Percentiles rank a stretch among this genome's conserved stretches.
Conservation (phyloP, 163 green algal genomes). For the Prototheca cutis region DNA sequence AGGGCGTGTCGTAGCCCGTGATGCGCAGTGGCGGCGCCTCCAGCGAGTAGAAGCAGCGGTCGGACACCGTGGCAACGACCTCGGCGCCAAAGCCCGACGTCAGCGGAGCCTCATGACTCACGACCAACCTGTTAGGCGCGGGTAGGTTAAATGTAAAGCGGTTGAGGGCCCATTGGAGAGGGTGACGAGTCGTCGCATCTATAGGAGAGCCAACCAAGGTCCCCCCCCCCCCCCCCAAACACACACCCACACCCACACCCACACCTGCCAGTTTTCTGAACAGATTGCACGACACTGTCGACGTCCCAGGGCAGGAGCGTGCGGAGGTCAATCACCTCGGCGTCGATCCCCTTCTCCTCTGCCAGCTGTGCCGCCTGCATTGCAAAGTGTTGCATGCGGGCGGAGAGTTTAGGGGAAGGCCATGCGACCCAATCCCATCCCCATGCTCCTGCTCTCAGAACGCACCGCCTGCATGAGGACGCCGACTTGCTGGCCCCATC, state of each 20-base stretch:
- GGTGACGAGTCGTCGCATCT: too few relatives aligned
- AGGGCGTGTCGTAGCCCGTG: slow-evolving; percentile 80
- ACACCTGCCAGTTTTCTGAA: slow-evolving; percentile 63
- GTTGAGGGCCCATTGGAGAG: too few relatives aligned
- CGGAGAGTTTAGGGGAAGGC: too few relatives aligned
- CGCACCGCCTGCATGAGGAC: slow-evolving; percentile 41
- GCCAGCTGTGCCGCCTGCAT: slow-evolving; percentile 36
- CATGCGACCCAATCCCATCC: too few relatives aligned
- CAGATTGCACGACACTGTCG: slow-evolving; percentile 51
- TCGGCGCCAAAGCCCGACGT: slow-evolving; percentile 84
- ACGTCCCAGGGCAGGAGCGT: slow-evolving; percentile 71
- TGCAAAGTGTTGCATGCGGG: too few relatives aligned
- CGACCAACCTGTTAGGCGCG: slow-evolving; percentile 68
- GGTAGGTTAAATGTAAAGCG: too few relatives aligned
- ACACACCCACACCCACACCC: too few relatives aligned
- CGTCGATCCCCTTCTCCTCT: slow-evolving; percentile 50
- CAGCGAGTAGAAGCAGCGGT: slow-evolving; percentile 57
- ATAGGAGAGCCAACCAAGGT: too few relatives aligned
- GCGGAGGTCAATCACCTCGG: slow-evolving; percentile 76
- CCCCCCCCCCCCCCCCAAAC: too few relatives aligned
- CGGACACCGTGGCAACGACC: slow-evolving; percentile 52
- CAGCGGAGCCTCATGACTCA: slow-evolving; percentile 81
- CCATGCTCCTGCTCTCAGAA: too few relatives aligned
- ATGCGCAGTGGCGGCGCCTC: slow-evolving; percentile 59
- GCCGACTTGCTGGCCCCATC: slow-evolving; percentile 77